A percentile compares a stretch with the other conserved stretches of the same genome.
These are phyloP conservation scores for Blastocystis sp. DNA, from an alignment of 352 stramenopile genomes.

Conservation along the genomic window DNA sequence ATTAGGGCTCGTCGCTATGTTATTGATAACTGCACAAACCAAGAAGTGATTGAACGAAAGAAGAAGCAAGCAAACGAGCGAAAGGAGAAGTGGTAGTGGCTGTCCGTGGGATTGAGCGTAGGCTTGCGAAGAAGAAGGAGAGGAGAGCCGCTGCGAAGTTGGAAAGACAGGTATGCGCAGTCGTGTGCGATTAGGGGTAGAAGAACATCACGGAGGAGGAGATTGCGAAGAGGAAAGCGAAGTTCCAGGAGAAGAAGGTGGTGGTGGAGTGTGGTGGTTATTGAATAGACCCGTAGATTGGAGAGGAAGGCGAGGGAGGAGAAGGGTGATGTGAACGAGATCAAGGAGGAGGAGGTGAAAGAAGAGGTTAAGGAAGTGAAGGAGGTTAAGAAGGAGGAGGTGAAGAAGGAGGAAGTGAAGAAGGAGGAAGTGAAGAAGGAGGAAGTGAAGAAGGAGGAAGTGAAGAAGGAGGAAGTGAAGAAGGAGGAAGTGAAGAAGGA, in stretches of 20 bases:
- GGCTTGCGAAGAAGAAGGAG: constrained; percentile 3
- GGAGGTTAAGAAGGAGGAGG: too few relatives aligned
- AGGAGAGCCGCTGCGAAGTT: constrained; percentile 8
- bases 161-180: background rate
- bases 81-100: constrained; percentile 23
- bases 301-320: constrained; percentile 61
- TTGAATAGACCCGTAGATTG: constrained; percentile 18
- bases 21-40: constrained; percentile 48
- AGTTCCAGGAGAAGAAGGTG: constrained; percentile 72
- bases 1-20: constrained; percentile 44
- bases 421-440: too few relatives aligned
- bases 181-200: constrained; percentile 1
- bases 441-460: too few relatives aligned
- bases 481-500: too few relatives aligned
- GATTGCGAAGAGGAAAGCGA: constrained; percentile 35
- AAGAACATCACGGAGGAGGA: constrained; percentile 55
- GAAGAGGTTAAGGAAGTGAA: too few relatives aligned
- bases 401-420: too few relatives aligned
- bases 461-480: too few relatives aligned
- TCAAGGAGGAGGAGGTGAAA: background rate
- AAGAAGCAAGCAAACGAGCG: constrained; percentile 8
- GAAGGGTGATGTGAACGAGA: too few relatives aligned
- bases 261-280: background rate
- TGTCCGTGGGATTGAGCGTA: background rate
- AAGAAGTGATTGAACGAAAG: background rate